Evolutionary conservation across 768 basidiomycete species (phyloP).

Genomic region (Hemileccinum rubropunctum): DNA sequence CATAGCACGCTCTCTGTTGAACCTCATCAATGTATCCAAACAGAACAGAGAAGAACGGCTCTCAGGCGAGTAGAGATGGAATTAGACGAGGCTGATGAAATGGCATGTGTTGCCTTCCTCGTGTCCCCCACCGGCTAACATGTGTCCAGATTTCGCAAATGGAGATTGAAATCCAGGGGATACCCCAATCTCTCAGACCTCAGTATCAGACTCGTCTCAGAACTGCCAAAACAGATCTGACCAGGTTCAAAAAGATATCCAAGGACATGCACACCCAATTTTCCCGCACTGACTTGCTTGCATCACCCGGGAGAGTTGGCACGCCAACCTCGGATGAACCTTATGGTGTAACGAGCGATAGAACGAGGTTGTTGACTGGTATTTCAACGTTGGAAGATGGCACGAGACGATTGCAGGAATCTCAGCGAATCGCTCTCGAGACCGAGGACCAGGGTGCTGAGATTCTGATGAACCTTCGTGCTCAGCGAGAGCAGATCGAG

Average conservation of each 20-base stretch:
- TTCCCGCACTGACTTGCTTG: constrained; percentile 77
- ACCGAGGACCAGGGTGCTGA: constrained; percentile 95
- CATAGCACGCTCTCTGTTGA: not conserved
- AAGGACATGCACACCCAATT: constrained; percentile 69
- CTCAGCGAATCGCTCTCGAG: constrained; percentile 90
- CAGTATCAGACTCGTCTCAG: constrained; percentile 76
- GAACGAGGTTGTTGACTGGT: constrained; percentile 76
- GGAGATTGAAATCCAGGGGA: constrained; percentile 97
- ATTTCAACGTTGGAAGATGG: constrained; percentile 83
- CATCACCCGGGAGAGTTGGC: constrained; percentile 38
- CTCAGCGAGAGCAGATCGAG: constrained; percentile 93
- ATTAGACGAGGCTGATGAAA: constrained; percentile 97
- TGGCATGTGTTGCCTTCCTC: constrained; percentile 48
- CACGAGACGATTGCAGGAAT: constrained; percentile 79
- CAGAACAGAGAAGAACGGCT: constrained; percentile 80
- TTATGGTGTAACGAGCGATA: constrained; percentile 65
- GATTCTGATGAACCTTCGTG: constrained; percentile 79
- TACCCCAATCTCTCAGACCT: constrained; percentile 79
- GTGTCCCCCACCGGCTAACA: constrained; percentile 1
- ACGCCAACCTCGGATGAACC: constrained; percentile 71
- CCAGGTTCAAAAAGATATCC: constrained; percentile 75
- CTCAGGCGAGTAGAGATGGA: constrained; percentile 90
- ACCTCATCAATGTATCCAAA: not conserved
- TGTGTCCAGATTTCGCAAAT: constrained; percentile 86
- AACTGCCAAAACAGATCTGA: constrained; percentile 70